Conservation (phyloP, 2,329 filamentous ascomycete species). For the Colletotrichum liaoningense region DNA sequence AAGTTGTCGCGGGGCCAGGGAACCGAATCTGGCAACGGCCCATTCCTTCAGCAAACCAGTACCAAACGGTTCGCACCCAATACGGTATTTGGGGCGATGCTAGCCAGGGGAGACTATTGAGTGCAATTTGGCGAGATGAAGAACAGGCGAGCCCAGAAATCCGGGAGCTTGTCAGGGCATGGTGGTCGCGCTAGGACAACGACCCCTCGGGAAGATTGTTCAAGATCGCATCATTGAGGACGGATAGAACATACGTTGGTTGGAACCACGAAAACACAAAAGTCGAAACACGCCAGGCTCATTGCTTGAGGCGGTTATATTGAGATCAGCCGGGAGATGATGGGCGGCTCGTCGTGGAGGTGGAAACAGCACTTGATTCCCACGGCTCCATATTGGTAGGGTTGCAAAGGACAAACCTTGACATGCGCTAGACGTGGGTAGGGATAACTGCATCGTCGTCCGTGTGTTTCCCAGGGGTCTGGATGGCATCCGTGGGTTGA, state of each 20-base stretch:
- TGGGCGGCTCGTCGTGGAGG: background rate
- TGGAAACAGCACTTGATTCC: background rate
- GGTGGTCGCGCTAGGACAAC: background rate
- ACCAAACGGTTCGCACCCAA: conserved; percentile 14
- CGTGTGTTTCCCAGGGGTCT: conserved; percentile 5
- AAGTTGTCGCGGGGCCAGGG: conserved; percentile 23
- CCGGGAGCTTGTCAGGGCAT: conserved; percentile 6
- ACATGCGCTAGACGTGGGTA: background rate
- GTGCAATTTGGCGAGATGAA: conserved; percentile 34
- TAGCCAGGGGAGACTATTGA: conserved; percentile 31
- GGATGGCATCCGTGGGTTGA: background rate
- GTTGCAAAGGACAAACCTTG: background rate
- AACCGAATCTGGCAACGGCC: conserved; percentile 17
- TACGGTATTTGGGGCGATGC: conserved; percentile 25
- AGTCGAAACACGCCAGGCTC: background rate
- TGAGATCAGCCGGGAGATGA: background rate
- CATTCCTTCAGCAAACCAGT: conserved; percentile 6
- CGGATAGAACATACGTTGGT: background rate
- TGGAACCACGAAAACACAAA: background rate
- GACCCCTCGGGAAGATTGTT: background rate
- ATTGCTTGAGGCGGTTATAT: background rate
- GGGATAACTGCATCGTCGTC: background rate
- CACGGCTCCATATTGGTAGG: conserved; percentile 12
- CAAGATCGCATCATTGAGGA: background rate
- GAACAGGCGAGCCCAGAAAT: conserved; percentile 17